These are phyloP conservation scores for Logfia minima DNA, from an alignment of 129 eudicot species.

Conservation along the genomic window DNA sequence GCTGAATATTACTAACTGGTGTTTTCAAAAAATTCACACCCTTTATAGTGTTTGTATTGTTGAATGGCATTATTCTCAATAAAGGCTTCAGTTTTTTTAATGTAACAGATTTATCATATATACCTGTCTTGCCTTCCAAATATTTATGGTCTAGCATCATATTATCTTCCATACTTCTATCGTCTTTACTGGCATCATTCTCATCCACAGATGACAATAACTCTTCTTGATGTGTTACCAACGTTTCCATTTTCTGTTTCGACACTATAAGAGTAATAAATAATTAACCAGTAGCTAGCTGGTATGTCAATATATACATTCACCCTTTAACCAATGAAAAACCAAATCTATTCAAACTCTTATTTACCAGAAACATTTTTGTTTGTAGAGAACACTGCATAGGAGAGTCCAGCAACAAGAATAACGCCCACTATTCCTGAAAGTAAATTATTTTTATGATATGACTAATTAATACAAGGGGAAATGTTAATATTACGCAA, in stretches of 20 bases:
- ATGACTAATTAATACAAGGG: too few species aligned
- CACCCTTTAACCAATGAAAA: background rate
- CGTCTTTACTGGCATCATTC: constrained; percentile 26
- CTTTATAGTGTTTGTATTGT: constrained; percentile 8
- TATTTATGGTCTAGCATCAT: constrained; percentile 28
- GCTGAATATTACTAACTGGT: background rate
- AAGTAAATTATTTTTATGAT: constrained; percentile 24
- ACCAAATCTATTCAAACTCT: constrained; percentile 13
- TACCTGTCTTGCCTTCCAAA: constrained; percentile 23
- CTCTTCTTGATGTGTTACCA: constrained; percentile 59
- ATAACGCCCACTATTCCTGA: constrained; percentile 82
- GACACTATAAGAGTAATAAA: too few species aligned
- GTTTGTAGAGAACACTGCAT: constrained; percentile 62
- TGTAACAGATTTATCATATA: constrained; percentile 6
- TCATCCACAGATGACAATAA: constrained; percentile 49
- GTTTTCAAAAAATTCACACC: background rate
- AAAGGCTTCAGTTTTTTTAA: background rate
- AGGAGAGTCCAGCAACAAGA: constrained; percentile 77
- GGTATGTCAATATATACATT: too few species aligned
- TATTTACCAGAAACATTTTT: constrained; percentile 48
- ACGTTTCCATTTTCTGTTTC: constrained; percentile 45
- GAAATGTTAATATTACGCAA: constrained; percentile 35
- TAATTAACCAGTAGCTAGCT: too few species aligned
- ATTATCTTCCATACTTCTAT: constrained; percentile 34
- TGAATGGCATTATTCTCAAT: constrained; percentile 24